A percentile compares a stretch with the other conserved stretches of the same genome.
Conservation (phyloP, 2,329 filamentous ascomycete genomes). For the Westerdykella sp. region DNA sequence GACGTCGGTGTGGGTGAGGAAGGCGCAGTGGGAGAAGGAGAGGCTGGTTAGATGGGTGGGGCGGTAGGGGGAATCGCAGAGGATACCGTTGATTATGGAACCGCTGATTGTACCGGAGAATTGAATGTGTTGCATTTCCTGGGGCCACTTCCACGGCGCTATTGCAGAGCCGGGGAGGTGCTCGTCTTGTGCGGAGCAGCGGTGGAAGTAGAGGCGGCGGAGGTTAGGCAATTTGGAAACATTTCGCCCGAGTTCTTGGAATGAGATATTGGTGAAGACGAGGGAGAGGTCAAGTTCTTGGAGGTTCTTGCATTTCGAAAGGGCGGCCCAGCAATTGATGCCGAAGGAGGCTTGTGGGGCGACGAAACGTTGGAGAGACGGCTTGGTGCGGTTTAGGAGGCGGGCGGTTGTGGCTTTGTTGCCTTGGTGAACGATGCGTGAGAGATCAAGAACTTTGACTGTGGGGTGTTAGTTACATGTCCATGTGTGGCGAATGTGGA, state of each 20-base stretch:
- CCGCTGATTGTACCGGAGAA: conserved; percentile 42
- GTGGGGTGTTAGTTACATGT: background rate
- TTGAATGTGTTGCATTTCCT: conserved; percentile 36
- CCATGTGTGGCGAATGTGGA: too few relatives aligned
- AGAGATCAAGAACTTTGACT: conserved; percentile 50
- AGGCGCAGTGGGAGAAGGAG: conserved; percentile 40
- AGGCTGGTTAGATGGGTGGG: conserved; percentile 24
- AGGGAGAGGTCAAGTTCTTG: conserved; percentile 48
- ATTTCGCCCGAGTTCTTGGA: conserved; percentile 47
- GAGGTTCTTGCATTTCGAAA: conserved; percentile 51
- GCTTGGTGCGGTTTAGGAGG: conserved; percentile 50
- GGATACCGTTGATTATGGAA: conserved; percentile 39
- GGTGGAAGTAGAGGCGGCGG: conserved; percentile 42
- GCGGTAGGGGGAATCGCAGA: conserved; percentile 22
- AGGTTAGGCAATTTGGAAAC: conserved; percentile 44
- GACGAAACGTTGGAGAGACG: conserved; percentile 48
- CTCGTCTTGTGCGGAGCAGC: conserved; percentile 29
- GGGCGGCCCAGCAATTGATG: conserved; percentile 50
- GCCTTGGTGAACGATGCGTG: conserved; percentile 53
- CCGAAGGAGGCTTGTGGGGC: conserved; percentile 55
- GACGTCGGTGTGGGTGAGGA: conserved; percentile 33
- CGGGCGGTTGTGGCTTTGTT: conserved; percentile 53
- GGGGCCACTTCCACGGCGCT: conserved; percentile 36
- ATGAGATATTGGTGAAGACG: conserved; percentile 46
- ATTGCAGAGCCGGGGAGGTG: conserved; percentile 13